Evolutionary conservation across 2,329 filamentous ascomycete species (phyloP), one percentile per base, ranked within the genome.

Genomic region (Trichoderma sp.): DNA sequence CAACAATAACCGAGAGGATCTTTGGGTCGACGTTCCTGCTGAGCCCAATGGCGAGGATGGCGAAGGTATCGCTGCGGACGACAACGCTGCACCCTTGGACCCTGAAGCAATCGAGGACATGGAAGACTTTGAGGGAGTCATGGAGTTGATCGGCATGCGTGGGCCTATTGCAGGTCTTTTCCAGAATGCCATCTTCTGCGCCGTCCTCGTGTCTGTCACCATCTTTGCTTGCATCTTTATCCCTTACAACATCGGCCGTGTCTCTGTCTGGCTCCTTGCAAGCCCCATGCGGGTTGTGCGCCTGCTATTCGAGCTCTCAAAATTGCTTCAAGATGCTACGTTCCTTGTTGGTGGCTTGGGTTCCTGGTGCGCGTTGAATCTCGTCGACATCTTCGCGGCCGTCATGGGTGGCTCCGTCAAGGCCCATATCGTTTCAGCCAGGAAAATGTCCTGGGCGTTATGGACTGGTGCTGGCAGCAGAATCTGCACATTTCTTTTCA

Each of bases 141-240:
- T 99, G 83, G 96, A 99, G 78, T 87, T 99, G 19, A 91, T 99
- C 70, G 96, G 96, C 47, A 96, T 99, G 92, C 93, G 96, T 76
- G 96, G 96, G 0, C 96, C 96, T 0, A 85, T 99, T 3, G 91
- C 91, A 16, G 94, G 93, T 3, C 86, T 99, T 6, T 89, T 98
- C 73, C 96, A 99, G 76, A 99, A 99, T 74, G 94, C 92, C 68
- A 89, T 97, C 19, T 99, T 99, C 79, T 97, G 95, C 77, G 91
- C 92, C 8, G 91, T 98, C 57, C 85, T 99, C 33, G 93, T 99
- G 16, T 92, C 92, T 0, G 88, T 95, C 63, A 97, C 94, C 16
- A 89, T 99, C 53, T 91, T 93, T 64, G 83, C 92, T 70, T 95
- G 94, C 63, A 89, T 98, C 56, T 97, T 96, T 82, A 82, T 97